A percentile compares a stretch with the other conserved stretches of the same genome.
Conservation (phyloP, 2,329 filamentous ascomycete genomes). For the Teratosphaeria nubilosa region DNA sequence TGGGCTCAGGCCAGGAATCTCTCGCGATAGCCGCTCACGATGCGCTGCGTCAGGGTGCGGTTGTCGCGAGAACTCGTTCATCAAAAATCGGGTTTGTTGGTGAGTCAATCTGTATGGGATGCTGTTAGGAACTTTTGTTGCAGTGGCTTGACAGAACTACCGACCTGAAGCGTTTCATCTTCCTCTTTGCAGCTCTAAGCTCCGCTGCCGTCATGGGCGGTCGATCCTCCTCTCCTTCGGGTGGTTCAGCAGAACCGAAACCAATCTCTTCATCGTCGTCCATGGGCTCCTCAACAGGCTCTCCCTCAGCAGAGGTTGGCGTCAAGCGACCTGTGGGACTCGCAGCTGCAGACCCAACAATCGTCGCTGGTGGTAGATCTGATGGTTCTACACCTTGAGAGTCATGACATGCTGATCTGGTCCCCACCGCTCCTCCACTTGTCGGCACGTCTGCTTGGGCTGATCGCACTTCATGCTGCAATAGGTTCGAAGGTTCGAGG, state of each 20-base stretch:
- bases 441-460: neutral
- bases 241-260: slow-evolving; percentile 22
- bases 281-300: slow-evolving; percentile 27
- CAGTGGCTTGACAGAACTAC: neutral
- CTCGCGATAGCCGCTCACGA: slow-evolving; percentile 72
- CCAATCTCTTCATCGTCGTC: slow-evolving; percentile 30
- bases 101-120: slow-evolving; percentile 62
- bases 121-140: neutral
- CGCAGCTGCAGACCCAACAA: slow-evolving; percentile 35
- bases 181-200: slow-evolving; percentile 39
- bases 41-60: slow-evolving; percentile 89
- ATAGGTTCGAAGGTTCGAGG: slow-evolving; percentile 24
- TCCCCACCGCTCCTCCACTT: slow-evolving; percentile 8
- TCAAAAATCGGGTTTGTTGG: slow-evolving; percentile 92
- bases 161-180: slow-evolving; percentile 69
- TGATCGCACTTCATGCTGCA: slow-evolving; percentile 5
- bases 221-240: slow-evolving; percentile 21
- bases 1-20: slow-evolving; percentile 85
- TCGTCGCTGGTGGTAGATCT: slow-evolving; percentile 17
- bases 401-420: slow-evolving; percentile 4
- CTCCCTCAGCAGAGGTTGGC: slow-evolving; percentile 33
- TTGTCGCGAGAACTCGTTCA: slow-evolving; percentile 94
- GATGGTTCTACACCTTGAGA: slow-evolving; percentile 6
- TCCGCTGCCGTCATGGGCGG: slow-evolving; percentile 36
- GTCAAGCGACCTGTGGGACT: slow-evolving; percentile 37